Base-by-base conservation (phyloP, 129 eudicot genomes). In the Flaveria linearis region DNA sequence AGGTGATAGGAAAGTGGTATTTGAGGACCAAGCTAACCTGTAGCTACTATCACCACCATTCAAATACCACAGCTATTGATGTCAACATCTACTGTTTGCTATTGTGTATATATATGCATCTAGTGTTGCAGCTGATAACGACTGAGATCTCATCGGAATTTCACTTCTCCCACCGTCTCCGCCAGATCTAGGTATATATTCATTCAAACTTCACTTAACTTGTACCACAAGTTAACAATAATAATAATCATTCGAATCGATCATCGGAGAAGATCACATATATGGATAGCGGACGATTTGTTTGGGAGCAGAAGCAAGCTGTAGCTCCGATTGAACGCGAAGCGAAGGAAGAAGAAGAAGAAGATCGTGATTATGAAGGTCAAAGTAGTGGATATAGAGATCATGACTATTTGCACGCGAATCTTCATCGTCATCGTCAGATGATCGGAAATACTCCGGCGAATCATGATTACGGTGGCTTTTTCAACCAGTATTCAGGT, bases 1-100 rank as follows among this genome's bases (percentile, higher is more conserved):
- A 70, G 80, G 80, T 76, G 80, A 14, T 57, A 78, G 82, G 65
- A 71, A 78, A 61, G 82, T 71, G 43, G 77, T 23, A 56, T 56
- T 60, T 55, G 39, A 43, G 63, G 71, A 62, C 71, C 78, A 11
- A 14, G 39, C 67, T 30, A 63, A 36, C 22, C 72, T 64, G 52
- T 66, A 66, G 71, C 51, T 49, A 33, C 16, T 36, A 52, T 70
- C 65, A 78, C 64, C 52, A 70, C 64, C 52, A 70, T 71, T 69
- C 76, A 78, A 12, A 78, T 57, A 68, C 49, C 69, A 68, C 46
- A 68, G 52, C 4, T 42, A 58, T 75, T 63, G 68, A 63, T 47
- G 65, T 60, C 16, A 66, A 49, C 79, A 18, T 8, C 49, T 51
- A n/a, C 25, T 30, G 25, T 50, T 12, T 50, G n/a, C 5, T 2